Base-by-base conservation (phyloP, 805 yeast species). In the Nakazawaea pomicola region DNA sequence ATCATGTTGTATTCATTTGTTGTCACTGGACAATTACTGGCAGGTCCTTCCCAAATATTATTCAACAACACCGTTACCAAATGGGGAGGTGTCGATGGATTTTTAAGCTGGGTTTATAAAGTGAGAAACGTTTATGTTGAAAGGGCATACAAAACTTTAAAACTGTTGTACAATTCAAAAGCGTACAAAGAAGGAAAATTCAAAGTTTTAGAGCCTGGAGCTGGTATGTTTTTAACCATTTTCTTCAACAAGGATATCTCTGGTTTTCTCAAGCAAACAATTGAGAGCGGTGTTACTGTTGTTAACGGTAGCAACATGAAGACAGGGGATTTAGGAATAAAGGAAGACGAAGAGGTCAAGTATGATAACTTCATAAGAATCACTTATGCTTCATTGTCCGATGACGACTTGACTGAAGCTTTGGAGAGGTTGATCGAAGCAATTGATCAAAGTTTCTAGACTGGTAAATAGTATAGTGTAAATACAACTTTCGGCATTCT, bases 291-390 rank as follows among this genome's bases (percentile, higher is more conserved):
- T 32, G 75, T 80, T 16, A 64, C 61, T 10, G 74, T 72, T 15
- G 81, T 81, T 15, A 65, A 68, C 29, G 87, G 86, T 30, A 58
- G 69, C 31, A 72, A 69, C 43, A 76, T 82, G 84, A 70, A 79
- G 5, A 65, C 75, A 19, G 44, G 41, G 5, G 36, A 34, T 2
- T 40, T 40, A 23, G 62, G 65, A 1, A 55, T 61, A 14, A 44
- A 46, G 36, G 46, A 53, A 17, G 62, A 60, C 40, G 62, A 65
- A 46, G 44, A 40, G 27, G 55, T 47, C 10, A 48, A 52, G 24
- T 67, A 66, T 45, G 50, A 57, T 24, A 70, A 70, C 47, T 80
- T 81, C 50, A 62, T 75, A 23, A 71, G 89, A 59, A 56, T 78
- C 41, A 76, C 87, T 2, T 71, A 74, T 49, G 80, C 83, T 9